Evolutionary conservation across 169 alveolate genomes (phyloP), one percentile per base, ranked within the genome.

Genomic region (Eimeria maxima): DNA sequence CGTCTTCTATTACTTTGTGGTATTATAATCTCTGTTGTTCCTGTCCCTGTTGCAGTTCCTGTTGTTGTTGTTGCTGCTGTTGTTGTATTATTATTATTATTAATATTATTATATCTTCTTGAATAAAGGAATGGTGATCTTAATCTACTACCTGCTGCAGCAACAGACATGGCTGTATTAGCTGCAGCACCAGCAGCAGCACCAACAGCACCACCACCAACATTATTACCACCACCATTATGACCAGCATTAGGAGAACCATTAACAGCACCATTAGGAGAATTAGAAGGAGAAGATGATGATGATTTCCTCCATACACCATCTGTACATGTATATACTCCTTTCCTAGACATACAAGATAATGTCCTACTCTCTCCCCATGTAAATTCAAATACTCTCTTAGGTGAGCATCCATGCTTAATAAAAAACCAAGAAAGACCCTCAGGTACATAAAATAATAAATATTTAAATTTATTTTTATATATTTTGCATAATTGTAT

Each of bases 361-460:
- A 91, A 42, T 2, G 91, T 91, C 3, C 95, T n/a, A 24, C 67
- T 73, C 47, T 91, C 95, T 16, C 95, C 95, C 95, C 95, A 91
- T 22, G 91, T 53, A 83, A 91, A 91, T 83, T 91, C 95, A 73
- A 29, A 91, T 2, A 91, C 67, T 20, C 89, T 18, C 38, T 81
- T 20, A 13, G 95, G 69, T 27, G 90, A 27, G 78, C 95, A 91
- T 29, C 95, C 95, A 24, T 91, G 90, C 83, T 91, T 81, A 27
- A 81, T 63, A 14, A 91, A 87, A 27, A 91, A 91, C 80, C 83
- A 81, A 1, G 95, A 45, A n/a, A 91, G 91, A 33, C 95, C 95
- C 29, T 91, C 95, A 6, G 95, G 95, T 20, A 91, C 95, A 45
- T 91, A 91, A 83, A 88, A 91, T 80, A 91, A 27, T 20, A 53